Evolutionary conservation across 2,329 filamentous ascomycete species (phyloP).

Genomic region (Verticillium alfalfae): DNA sequence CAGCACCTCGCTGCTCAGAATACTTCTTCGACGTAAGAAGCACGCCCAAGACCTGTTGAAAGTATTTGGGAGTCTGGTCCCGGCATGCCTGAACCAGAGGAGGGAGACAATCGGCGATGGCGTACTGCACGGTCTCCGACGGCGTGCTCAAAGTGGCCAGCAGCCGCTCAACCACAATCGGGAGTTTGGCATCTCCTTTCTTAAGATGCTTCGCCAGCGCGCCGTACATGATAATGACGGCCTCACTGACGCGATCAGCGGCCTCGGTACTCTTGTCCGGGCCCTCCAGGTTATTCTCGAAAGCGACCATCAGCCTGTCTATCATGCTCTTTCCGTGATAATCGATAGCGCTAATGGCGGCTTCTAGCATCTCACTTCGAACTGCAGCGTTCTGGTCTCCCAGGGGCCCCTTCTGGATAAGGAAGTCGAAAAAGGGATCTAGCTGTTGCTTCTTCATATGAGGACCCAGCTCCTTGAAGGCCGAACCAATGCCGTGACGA

Average conservation of each 20-base stretch:
- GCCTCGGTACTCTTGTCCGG: conserved; percentile 76
- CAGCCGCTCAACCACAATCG: conserved; percentile 80
- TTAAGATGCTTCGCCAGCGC: conserved; percentile 84
- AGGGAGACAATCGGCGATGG: conserved; percentile 88
- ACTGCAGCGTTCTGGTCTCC: conserved; percentile 75
- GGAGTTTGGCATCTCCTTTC: conserved; percentile 78
- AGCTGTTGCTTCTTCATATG: conserved; percentile 65
- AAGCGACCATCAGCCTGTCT: conserved; percentile 85
- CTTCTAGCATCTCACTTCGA: conserved; percentile 85
- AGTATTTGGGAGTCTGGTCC: conserved; percentile 73
- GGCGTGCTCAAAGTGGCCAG: conserved; percentile 86
- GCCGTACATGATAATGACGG: conserved; percentile 95
- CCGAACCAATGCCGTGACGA: conserved; percentile 80
- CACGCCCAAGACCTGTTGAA: conserved; percentile 73
- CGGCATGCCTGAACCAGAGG: conserved; percentile 79
- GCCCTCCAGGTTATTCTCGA: conserved; percentile 81
- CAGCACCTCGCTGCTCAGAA: conserved; percentile 85
- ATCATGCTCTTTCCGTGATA: conserved; percentile 76
- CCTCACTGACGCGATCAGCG: conserved; percentile 89
- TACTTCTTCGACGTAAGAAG: conserved; percentile 88
- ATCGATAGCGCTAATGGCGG: conserved; percentile 75
- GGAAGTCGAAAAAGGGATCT: conserved; percentile 73
- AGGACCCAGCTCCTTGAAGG: conserved; percentile 75
- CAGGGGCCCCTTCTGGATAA: conserved; percentile 83
- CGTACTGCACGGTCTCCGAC: conserved; percentile 94